Evolutionary conservation across 495 filamentous ascomycete genomes (phyloP).

Genomic region (Hypoxylon fragiforme): DNA sequence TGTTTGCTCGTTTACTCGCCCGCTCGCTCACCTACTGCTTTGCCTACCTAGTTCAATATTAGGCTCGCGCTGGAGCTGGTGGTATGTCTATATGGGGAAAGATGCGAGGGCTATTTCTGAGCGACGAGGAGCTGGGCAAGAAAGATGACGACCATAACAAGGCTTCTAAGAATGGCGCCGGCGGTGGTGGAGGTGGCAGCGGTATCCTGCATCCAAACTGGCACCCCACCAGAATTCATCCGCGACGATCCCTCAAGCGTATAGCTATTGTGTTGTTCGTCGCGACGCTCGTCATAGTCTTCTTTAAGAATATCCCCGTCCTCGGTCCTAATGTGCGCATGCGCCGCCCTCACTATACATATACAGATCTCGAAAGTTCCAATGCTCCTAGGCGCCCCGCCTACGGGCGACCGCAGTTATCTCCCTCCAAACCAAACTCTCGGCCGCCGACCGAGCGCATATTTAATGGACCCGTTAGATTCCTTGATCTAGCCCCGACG

Average conservation of each 20-base stretch:
- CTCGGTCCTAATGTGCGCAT: slow-evolving; percentile 28
- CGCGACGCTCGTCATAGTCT: slow-evolving; percentile 44
- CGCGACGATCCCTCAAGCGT: slow-evolving; percentile 45
- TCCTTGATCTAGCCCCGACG: slow-evolving; percentile 41
- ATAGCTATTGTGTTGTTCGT: slow-evolving; percentile 37
- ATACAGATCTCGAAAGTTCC: slow-evolving; percentile 24
- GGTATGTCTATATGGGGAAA: slow-evolving; percentile 37
- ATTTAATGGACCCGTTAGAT: slow-evolving; percentile 48
- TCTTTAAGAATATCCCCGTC: slow-evolving; percentile 49
- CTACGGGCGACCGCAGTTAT: slow-evolving; percentile 4
- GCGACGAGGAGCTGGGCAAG: slow-evolving; percentile 51
- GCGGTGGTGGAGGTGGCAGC: no score
- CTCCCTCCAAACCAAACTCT: slow-evolving; percentile 5
- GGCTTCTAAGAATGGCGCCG: slow-evolving; percentile 28
- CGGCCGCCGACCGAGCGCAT: slow-evolving; percentile 15
- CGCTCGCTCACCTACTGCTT: neutral
- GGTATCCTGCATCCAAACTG: slow-evolving; percentile 38
- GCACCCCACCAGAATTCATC: slow-evolving; percentile 39
- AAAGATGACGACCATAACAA: slow-evolving; percentile 58
- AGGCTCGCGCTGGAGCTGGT: slow-evolving; percentile 17
- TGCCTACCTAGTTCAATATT: neutral
- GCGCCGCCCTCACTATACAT: slow-evolving; percentile 13
- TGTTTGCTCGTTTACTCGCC: slow-evolving; percentile 1
- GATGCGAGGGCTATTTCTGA: slow-evolving; percentile 46
- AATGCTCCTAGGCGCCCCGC: slow-evolving; percentile 15